These are phyloP conservation scores for Corchorus olitorius DNA, from an alignment of 345 rosid species.

Conservation along the genomic window DNA sequence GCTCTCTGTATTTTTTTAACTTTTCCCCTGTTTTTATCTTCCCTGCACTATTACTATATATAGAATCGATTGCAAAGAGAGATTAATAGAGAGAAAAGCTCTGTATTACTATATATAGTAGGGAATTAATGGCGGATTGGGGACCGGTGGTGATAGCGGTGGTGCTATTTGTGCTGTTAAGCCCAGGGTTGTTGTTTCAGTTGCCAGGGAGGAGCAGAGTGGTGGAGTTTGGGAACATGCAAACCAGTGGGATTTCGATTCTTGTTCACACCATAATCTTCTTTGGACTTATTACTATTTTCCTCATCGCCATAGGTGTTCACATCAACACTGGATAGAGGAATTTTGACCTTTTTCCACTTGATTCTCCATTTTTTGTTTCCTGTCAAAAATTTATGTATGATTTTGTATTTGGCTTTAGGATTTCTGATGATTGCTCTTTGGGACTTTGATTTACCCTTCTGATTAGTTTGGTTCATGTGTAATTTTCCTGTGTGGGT, in stretches of 20 bases:
- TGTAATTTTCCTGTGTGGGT: too few species aligned
- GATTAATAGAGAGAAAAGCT: not conserved
- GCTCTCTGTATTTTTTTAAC: not conserved
- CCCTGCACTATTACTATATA: not conserved
- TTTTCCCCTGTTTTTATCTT: not conserved
- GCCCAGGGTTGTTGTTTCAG: slow-evolving; percentile 85
- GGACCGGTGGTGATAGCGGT: slow-evolving; percentile 89
- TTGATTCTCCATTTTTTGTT: not conserved
- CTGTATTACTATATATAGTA: not conserved
- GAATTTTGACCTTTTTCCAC: not conserved
- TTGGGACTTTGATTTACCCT: not conserved
- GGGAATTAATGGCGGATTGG: slow-evolving; percentile 79
- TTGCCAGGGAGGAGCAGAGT: slow-evolving; percentile 61
- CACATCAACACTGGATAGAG: slow-evolving; percentile 70
- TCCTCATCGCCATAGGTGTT: slow-evolving; percentile 66
- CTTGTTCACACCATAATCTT: slow-evolving; percentile 75
- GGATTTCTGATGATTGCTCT: not conserved
- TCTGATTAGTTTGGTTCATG: not conserved
- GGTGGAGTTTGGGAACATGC: slow-evolving; percentile 74
- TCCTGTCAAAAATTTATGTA: not conserved
- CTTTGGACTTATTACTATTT: slow-evolving; percentile 81
- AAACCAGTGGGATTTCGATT: slow-evolving; percentile 72
- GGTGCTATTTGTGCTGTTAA: slow-evolving; percentile 75
- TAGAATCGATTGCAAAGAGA: not conserved
- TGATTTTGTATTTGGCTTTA: not conserved